phyloP scores from a whole-genome alignment of 1,284 basidiomycete species.

The Paramarasmius palmivorus region DNA sequence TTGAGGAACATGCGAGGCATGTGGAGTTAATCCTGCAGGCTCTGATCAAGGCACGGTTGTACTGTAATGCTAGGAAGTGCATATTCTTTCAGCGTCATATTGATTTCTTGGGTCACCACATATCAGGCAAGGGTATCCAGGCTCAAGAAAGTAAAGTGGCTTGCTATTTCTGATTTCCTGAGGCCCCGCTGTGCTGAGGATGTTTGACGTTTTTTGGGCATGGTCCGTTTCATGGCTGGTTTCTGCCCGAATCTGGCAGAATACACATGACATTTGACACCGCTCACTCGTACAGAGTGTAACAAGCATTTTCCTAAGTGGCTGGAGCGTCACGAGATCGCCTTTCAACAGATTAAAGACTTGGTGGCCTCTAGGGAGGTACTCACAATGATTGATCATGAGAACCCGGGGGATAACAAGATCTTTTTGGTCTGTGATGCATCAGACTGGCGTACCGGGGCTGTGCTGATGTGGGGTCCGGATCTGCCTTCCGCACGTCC shows the following conservation, averaged over 20 bases:
- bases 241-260: constrained; percentile 26
- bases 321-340: constrained; percentile 19
- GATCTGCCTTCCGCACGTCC: constrained; percentile 29
- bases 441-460: constrained; percentile 30
- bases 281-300: constrained; percentile 24
- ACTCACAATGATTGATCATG: constrained; percentile 33
- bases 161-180: constrained; percentile 22
- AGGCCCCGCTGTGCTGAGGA: constrained; percentile 20
- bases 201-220: constrained; percentile 29
- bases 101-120: constrained; percentile 28
- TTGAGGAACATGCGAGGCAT: constrained; percentile 32
- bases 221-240: constrained; percentile 30
- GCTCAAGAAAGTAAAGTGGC: constrained; percentile 15
- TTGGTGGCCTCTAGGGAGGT: constrained; percentile 26
- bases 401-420: constrained; percentile 26
- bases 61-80: constrained; percentile 26
- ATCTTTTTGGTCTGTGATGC: constrained; percentile 40
- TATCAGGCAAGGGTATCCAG: constrained; percentile 22
- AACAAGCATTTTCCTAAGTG: constrained; percentile 22
- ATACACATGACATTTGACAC: constrained; percentile 24
- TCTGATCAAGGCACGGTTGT: constrained; percentile 22
- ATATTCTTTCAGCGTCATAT: constrained; percentile 11
- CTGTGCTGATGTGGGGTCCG: constrained; percentile 30
- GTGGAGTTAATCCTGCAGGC: constrained; percentile 26
- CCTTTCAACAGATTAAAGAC: constrained; percentile 33